Evolutionary conservation across 2,329 filamentous ascomycete genomes (phyloP).

Genomic region (Pseudogymnoascus verrucosus): DNA sequence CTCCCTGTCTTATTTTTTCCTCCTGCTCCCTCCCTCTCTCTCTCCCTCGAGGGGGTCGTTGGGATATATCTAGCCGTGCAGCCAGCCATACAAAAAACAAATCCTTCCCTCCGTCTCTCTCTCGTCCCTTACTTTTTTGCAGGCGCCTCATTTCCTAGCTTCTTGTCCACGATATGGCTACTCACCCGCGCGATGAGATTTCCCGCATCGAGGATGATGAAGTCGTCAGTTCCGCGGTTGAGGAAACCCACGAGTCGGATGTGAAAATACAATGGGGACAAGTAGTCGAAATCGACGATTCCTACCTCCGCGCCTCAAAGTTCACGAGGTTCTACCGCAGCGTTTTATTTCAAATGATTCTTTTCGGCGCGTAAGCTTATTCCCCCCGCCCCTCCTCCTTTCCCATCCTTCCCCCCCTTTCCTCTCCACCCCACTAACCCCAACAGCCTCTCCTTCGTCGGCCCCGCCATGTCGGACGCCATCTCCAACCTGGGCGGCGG

Average conservation of each 20-base stretch:
- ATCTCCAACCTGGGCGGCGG: conserved; percentile 17
- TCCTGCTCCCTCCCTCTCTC: neutral
- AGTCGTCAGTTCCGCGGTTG: too few species aligned
- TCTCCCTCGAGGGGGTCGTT: too few species aligned
- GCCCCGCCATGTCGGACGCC: conserved; percentile 17
- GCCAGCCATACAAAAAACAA: neutral
- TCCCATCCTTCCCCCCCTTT: neutral
- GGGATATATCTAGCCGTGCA: neutral
- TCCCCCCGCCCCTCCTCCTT: neutral
- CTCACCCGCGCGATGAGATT: neutral
- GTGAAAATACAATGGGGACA: neutral
- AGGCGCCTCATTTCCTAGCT: too few species aligned
- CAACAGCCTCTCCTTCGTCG: conserved; percentile 16
- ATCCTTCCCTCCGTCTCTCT: too few species aligned
- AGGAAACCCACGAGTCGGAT: too few species aligned
- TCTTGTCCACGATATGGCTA: too few species aligned
- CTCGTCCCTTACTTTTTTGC: too few species aligned
- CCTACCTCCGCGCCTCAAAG: conserved; percentile 5
- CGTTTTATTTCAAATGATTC: conserved; percentile 14
- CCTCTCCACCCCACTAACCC: too few species aligned
- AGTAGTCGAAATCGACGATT: conserved; percentile 4
- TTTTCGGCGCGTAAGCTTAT: conserved; percentile 12
- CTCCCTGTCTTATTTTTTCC: neutral
- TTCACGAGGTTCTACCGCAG: conserved; percentile 10
- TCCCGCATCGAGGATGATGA: too few species aligned